A percentile compares a stretch with the other conserved stretches of the same genome.
Conservation (phyloP, 192 early-diverging fungal species). For the Entomortierella lignicola region DNA sequence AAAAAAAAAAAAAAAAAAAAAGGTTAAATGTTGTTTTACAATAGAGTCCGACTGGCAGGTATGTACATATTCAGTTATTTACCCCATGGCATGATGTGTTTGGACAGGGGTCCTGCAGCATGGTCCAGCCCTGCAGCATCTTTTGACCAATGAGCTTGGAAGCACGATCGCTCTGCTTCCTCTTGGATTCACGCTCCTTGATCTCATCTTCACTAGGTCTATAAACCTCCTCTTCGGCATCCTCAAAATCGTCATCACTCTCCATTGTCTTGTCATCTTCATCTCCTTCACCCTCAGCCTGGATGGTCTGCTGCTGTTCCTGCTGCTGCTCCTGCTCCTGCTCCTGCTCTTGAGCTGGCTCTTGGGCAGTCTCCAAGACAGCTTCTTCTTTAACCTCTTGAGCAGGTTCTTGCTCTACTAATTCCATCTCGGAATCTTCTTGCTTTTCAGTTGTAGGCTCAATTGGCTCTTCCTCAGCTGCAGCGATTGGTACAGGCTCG, state of each 20-base stretch:
- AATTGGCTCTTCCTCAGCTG: neutral
- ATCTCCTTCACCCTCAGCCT: neutral
- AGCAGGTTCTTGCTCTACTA: neutral
- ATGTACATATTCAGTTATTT: conserved; percentile 5
- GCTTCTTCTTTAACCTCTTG: neutral
- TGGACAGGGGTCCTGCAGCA: conserved; percentile 69
- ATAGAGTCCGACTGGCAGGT: neutral
- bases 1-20: neutral
- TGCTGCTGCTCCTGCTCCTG: conserved; percentile 5
- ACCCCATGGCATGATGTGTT: conserved; percentile 61
- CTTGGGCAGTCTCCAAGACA: neutral
- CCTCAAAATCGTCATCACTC: conserved; percentile 51
- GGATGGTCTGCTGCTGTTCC: neutral
- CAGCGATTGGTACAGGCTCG: neutral
- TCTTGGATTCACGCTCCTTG: conserved; percentile 34
- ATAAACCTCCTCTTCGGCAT: conserved; percentile 47
- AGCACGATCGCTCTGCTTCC: conserved; percentile 62
- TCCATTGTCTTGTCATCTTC: conserved; percentile 33
- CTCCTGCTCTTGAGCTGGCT: neutral
- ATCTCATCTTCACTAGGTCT: conserved; percentile 46
- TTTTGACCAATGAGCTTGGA: conserved; percentile 67
- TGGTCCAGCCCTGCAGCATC: conserved; percentile 66
- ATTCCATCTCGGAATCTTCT: conserved; percentile 12
- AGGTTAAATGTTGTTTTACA: neutral
- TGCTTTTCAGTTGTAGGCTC: neutral